Conservation (phyloP, 441 rosid genomes). For the Jatropha multifida region DNA sequence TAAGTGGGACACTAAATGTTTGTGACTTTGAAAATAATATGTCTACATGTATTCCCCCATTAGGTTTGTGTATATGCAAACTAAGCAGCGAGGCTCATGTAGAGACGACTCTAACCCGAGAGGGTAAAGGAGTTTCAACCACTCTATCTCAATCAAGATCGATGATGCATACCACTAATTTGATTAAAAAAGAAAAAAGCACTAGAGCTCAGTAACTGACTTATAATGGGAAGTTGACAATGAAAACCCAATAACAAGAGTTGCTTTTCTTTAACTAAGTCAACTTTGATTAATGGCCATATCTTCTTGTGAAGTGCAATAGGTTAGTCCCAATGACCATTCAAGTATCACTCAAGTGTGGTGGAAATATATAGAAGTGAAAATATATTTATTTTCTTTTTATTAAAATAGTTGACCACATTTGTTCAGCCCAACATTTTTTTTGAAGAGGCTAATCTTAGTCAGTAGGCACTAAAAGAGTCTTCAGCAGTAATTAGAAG, state of each 20-base stretch:
- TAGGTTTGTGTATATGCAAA: background rate
- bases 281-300: slow-evolving; percentile 20
- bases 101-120: no score
- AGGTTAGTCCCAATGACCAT: background rate
- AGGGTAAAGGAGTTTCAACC: no score
- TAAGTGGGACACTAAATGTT: background rate
- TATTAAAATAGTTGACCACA: background rate
- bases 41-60: no score
- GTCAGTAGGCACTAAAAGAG: no score
- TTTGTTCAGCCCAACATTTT: background rate
- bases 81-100: no score
- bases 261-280: slow-evolving; percentile 19
- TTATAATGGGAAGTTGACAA: slow-evolving; percentile 35
- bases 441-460: no score
- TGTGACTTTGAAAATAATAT: background rate
- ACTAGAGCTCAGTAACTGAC: slow-evolving; percentile 18
- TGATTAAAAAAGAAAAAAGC: slow-evolving; percentile 10
- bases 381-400: background rate
- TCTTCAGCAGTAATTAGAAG: no score
- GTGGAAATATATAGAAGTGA: background rate
- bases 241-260: background rate
- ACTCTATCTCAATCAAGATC: no score
- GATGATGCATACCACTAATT: no score
- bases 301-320: background rate
- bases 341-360: background rate